Percentiles rank a stretch among this genome's conserved stretches.
phyloP scores from a whole-genome alignment of 805 yeast species.

The Candida orba region DNA sequence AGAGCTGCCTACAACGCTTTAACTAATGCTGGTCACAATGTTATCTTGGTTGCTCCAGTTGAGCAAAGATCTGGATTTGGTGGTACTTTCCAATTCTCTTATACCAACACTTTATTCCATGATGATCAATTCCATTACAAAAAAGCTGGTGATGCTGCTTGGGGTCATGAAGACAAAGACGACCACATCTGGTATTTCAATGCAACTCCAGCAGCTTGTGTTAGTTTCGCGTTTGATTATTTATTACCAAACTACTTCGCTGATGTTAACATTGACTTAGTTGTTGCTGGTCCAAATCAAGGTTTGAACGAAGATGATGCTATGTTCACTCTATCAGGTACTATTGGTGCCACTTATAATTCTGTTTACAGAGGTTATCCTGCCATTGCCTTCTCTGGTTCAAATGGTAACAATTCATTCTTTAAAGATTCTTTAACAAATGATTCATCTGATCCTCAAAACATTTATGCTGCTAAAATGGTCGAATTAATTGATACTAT shows the following conservation, averaged over 20 bases:
- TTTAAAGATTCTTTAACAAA: constrained; percentile 33
- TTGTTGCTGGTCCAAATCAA: constrained; percentile 48
- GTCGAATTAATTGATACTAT: constrained; percentile 33
- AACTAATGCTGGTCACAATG: constrained; percentile 41
- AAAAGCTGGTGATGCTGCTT: constrained; percentile 42
- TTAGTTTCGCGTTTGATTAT: constrained; percentile 41
- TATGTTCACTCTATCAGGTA: constrained; percentile 39
- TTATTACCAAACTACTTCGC: constrained; percentile 38
- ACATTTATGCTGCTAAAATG: constrained; percentile 37
- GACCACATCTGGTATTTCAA: constrained; percentile 45
- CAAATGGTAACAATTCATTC: constrained; percentile 41
- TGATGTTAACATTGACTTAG: constrained; percentile 38
- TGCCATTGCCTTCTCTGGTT: constrained; percentile 46
- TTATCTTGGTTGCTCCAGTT: constrained; percentile 44
- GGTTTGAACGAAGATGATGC: constrained; percentile 38
- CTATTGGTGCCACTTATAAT: constrained; percentile 44
- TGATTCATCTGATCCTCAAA: constrained; percentile 34
- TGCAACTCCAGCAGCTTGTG: constrained; percentile 49
- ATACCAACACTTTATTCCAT: constrained; percentile 29
- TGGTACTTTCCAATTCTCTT: constrained; percentile 43
- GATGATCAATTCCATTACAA: constrained; percentile 44
- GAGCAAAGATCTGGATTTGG: constrained; percentile 48
- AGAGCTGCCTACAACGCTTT: constrained; percentile 47
- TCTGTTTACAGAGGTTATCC: constrained; percentile 42
- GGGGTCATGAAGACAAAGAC: constrained; percentile 44